Conservation (phyloP, 1,284 basidiomycete genomes). For the Ustilago esculenta region DNA sequence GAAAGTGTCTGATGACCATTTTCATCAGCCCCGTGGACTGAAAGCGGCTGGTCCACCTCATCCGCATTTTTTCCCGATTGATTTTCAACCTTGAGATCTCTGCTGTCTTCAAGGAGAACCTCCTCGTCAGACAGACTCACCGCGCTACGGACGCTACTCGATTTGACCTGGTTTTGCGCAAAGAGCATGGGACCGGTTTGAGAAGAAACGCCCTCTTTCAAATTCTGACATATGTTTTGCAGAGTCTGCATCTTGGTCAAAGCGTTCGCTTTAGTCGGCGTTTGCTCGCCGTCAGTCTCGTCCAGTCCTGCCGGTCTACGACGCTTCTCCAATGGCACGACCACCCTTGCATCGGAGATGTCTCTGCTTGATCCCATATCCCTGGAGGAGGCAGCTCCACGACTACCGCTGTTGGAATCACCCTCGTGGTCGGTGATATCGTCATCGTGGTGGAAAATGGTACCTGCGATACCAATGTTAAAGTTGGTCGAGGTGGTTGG, state of each 20-base stretch:
- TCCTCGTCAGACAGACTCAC: no score
- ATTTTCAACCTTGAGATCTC: not conserved
- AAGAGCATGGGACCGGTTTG: no score
- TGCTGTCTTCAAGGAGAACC: not conserved
- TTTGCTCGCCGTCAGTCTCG: constrained; percentile 38
- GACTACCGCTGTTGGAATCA: not conserved
- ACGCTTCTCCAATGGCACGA: constrained; percentile 26
- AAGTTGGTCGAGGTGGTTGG: constrained; percentile 30
- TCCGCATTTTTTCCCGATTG: not conserved
- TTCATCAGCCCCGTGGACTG: not conserved
- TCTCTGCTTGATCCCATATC: no score
- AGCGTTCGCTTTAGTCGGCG: constrained; percentile 29
- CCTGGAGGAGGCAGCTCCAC: not conserved
- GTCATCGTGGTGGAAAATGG: constrained; percentile 38
- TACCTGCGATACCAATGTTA: constrained; percentile 37
- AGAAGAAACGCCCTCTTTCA: not conserved
- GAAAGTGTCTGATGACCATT: not conserved
- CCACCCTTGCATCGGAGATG: constrained; percentile 1
- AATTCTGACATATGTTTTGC: not conserved
- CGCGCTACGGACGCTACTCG: no score
- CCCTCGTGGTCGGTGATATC: constrained; percentile 36
- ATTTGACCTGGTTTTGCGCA: no score
- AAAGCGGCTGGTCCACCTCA: constrained; percentile 1
- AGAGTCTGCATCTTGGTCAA: constrained; percentile 1
- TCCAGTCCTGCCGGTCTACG: constrained; percentile 12